Base-by-base conservation (phyloP, 768 basidiomycete species). In the Coprinellus micaceus region DNA sequence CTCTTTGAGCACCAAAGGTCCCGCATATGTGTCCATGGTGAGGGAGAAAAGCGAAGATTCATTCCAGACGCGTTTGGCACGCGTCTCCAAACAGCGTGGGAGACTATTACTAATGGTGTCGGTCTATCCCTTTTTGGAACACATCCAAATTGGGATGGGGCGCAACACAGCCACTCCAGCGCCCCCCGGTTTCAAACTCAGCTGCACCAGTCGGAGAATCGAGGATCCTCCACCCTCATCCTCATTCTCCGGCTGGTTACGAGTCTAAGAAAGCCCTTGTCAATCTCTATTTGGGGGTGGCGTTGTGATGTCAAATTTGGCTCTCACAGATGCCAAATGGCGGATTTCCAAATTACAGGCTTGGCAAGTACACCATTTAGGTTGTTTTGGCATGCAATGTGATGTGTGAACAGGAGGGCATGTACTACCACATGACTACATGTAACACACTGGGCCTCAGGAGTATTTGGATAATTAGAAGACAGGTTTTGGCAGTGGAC, bases 171-270 rank as follows among this genome's bases (percentile, higher is more conserved):
- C 45, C 45, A 21, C 45, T 47, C 25, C 45, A 47, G 45, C 45
- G 45, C 45, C 45, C 45, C 45, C 45, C 25, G 7, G 7, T 24
- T 47, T 47, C 21, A 47, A 47, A 47, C 45, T 47, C 45, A 47
- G 45, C 45, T 22, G 25, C 45, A 47, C 45, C 45, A 47, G 45
- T 47, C 45, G 45, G 45, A 47, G 45, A 47, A 47, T 47, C 45
- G 45, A 47, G 45, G 45, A 47, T 43, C 41, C 41, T 43, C 41
- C 41, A 17, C 41, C 41, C 41, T 43, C 41, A 17, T 43, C 41
- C 25, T 47, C 45, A 21, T 24, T 47, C 45, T 47, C 45, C 45
- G n/a, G 45, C 45, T 47, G 45, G 45, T 47, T 26, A 47, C 45
- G 45, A 47, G 45, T 47, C 45, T 47, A 47, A 6, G 6, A 6